phyloP scores from a whole-genome alignment of 495 filamentous ascomycete species.

The Penicillium soppii region DNA sequence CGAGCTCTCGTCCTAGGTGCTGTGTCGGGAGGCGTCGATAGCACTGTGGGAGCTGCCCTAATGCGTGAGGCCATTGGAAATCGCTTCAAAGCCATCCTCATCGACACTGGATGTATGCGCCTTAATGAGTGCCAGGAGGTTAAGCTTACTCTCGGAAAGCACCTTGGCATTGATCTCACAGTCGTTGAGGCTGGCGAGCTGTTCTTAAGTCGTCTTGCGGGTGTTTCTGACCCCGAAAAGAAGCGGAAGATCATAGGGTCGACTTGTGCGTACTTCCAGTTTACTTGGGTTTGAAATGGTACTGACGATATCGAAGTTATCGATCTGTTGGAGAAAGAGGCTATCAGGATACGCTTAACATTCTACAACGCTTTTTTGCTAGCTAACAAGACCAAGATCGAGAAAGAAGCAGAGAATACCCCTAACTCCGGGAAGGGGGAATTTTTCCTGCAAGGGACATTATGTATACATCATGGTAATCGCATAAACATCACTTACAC shows the following conservation, averaged over 20 bases:
- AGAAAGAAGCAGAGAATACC: constrained; percentile 48
- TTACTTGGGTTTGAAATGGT: constrained; percentile 1
- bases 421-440: too few relatives aligned
- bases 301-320: constrained; percentile 62
- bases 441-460: too few relatives aligned
- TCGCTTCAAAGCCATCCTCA: constrained; percentile 81
- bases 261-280: constrained; percentile 11
- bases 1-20: constrained; percentile 20
- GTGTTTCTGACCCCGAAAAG: constrained; percentile 77
- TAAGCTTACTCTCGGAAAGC: constrained; percentile 67
- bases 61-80: constrained; percentile 82
- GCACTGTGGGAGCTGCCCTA: constrained; percentile 79
- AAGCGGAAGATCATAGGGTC: constrained; percentile 84
- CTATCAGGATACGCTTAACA: constrained; percentile 54
- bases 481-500: neutral
- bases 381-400: constrained; percentile 11
- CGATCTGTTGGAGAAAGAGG: constrained; percentile 82
- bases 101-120: constrained; percentile 86
- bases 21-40: constrained; percentile 82
- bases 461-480: too few relatives aligned
- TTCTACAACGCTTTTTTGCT: neutral
- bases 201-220: constrained; percentile 73
- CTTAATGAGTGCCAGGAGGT: constrained; percentile 80
- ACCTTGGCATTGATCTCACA: constrained; percentile 85
- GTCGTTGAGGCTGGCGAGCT: constrained; percentile 75